A percentile compares a stretch with the other conserved stretches of the same genome.
Evolutionary conservation across 2,329 filamentous ascomycete species (phyloP).

Genomic region (Sporothrix euskadiensis): DNA sequence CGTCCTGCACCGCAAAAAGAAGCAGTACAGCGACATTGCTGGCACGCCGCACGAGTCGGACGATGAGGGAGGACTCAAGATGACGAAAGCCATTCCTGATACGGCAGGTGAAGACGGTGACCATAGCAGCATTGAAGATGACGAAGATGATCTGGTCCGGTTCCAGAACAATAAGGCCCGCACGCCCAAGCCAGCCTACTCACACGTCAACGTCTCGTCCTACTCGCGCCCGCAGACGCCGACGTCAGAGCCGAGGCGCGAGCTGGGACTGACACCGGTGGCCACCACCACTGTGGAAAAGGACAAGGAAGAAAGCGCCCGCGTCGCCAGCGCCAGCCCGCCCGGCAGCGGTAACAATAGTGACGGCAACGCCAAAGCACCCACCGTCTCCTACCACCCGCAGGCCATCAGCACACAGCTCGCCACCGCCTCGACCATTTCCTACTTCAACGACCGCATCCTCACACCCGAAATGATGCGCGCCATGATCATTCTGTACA

Average conservation of each 20-base stretch:
- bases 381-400: constrained; percentile 52
- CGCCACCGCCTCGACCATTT: constrained; percentile 95
- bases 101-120: neutral
- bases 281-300: neutral
- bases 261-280: neutral
- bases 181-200: constrained; percentile 30
- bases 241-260: neutral
- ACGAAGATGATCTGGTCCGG: neutral
- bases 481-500: constrained; percentile 97
- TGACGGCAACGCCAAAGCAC: constrained; percentile 20
- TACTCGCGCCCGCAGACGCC: constrained; percentile 23
- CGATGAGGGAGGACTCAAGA: constrained; percentile 62
- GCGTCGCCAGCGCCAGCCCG: neutral
- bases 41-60: constrained; percentile 81
- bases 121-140: neutral
- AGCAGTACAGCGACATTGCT: constrained; percentile 82
- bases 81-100: constrained; percentile 29
- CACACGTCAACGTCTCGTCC: constrained; percentile 29
- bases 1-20: constrained; percentile 80
- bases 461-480: constrained; percentile 98
- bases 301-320: no score
- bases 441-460: constrained; percentile 94
- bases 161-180: constrained; percentile 5
- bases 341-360: neutral
- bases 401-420: constrained; percentile 76